These are phyloP conservation scores for Xylariaceae sp. DNA, from an alignment of 2,329 filamentous ascomycete species.

Conservation along the genomic window DNA sequence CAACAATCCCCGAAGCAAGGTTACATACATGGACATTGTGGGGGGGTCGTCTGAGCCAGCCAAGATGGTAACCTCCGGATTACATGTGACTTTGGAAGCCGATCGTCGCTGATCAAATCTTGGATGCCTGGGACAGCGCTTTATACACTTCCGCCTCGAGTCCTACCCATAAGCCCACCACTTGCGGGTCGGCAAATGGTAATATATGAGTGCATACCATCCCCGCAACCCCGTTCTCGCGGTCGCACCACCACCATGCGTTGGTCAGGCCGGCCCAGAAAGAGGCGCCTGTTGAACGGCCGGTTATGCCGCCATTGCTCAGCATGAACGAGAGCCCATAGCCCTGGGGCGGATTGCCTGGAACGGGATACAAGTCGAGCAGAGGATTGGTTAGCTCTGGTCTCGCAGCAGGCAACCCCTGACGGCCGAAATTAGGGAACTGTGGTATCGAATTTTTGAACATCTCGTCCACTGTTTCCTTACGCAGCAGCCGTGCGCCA, in stretches of 20 bases:
- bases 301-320: slow-evolving; percentile 40
- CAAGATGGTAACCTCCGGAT: no score
- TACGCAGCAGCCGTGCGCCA: slow-evolving; percentile 46
- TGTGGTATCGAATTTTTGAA: slow-evolving; percentile 57
- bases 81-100: no score
- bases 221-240: slow-evolving; percentile 52
- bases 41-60: no score
- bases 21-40: no score
- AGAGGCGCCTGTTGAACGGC: slow-evolving; percentile 45
- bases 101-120: no score
- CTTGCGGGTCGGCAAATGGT: slow-evolving; percentile 42
- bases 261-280: slow-evolving; percentile 58
- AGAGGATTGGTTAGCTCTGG: slow-evolving; percentile 43
- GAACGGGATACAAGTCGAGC: slow-evolving; percentile 45
- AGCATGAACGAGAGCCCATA: slow-evolving; percentile 59
- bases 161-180: slow-evolving; percentile 37
- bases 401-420: slow-evolving; percentile 41
- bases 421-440: slow-evolving; percentile 47
- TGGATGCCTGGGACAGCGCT: slow-evolving; percentile 1
- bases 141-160: slow-evolving; percentile 38
- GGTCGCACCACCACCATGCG: slow-evolving; percentile 58
- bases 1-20: no score
- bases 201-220: slow-evolving; percentile 47
- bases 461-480: slow-evolving; percentile 56
- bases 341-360: slow-evolving; percentile 49